Evolutionary conservation across 2,329 filamentous ascomycete genomes (phyloP), one percentile per base, ranked within the genome.

Genomic region (Keithomyces neogunnii): DNA sequence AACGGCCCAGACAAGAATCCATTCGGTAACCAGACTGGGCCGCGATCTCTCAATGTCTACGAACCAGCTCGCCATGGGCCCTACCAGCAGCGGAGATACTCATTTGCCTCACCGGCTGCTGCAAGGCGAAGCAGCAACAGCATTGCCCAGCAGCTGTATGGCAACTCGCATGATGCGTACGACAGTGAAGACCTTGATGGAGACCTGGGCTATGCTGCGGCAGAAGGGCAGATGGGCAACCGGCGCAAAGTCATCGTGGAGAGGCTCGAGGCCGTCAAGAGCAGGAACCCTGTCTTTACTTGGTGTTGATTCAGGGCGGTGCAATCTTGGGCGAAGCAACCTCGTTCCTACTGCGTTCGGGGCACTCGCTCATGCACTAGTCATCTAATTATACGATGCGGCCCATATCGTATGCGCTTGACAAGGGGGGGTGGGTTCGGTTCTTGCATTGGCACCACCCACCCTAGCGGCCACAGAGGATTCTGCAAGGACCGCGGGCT

Each of bases 241-340:
- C 84, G 87, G 66, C 81, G 91, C 61, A 95, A 93, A 69, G 93
- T 99, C 46, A 97, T 99, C 74, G 91, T 99, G 46, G 93, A 99
- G 75, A 78, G 93, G 56, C 72, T 99, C 53, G 93, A 99, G 74
- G 88, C 92, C 54, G 93, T 99, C 55, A 97, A 97, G 77, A 89
- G 85, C 64, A 87, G 86, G 66, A 95, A 95, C 65, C 93, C 93
- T 2, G 90, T 99, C 33, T 99, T 99, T 69, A 96, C 88, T 44
- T 99, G 93, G 88, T 99, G 93, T 74, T 97, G 31, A 47, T 26
- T 5, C 5, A 30, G 26, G 40, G 13, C 19, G 3, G 9, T 11
- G 31, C 45, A 30, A 33, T 47, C 19, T 19, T 19, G 19, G 19
- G 19, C 19, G 19, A 19, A 19, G 19, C 19, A 19, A 19, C 19